Evolutionary conservation across 371 early-diverging fungal genomes (phyloP).

Genomic region (Batkoa obscura): DNA sequence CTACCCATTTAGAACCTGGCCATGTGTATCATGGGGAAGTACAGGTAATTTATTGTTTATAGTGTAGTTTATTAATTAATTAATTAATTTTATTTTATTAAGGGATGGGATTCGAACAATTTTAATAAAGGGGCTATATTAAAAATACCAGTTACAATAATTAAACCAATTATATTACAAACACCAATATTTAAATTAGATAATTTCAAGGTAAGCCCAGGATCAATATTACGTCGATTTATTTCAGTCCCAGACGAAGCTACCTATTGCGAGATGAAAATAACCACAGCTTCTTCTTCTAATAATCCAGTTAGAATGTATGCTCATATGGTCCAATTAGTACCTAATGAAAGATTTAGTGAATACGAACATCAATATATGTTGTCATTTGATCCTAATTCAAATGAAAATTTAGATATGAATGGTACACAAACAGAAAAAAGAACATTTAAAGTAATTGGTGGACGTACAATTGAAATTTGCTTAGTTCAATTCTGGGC

Average conservation of each 20-base stretch:
- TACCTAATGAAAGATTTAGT: constrained; percentile 48
- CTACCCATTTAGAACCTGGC: constrained; percentile 51
- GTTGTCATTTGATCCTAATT: constrained; percentile 16
- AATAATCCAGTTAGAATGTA: constrained; percentile 33
- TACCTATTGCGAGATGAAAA: constrained; percentile 31
- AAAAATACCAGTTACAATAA: constrained; percentile 73
- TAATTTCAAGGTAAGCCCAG: constrained; percentile 47
- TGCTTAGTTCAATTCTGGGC: constrained; percentile 80
- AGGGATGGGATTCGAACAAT: constrained; percentile 58
- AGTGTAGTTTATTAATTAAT: no score
- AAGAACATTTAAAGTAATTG: constrained; percentile 41
- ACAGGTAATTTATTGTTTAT: no score
- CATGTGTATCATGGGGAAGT: constrained; percentile 61
- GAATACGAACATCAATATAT: constrained; percentile 31
- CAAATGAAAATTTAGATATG: constrained; percentile 11
- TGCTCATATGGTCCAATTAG: constrained; percentile 47
- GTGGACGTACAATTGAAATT: constrained; percentile 58
- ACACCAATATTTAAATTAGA: constrained; percentile 27
- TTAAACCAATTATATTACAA: constrained; percentile 44
- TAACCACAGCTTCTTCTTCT: constrained; percentile 11
- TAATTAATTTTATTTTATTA: no score
- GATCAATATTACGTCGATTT: constrained; percentile 58
- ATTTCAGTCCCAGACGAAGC: constrained; percentile 65
- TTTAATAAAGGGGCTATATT: constrained; percentile 63
- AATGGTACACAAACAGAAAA: constrained; percentile 31